Conservation (phyloP, 2,329 filamentous ascomycete genomes). For the Zasmidium angulare region DNA sequence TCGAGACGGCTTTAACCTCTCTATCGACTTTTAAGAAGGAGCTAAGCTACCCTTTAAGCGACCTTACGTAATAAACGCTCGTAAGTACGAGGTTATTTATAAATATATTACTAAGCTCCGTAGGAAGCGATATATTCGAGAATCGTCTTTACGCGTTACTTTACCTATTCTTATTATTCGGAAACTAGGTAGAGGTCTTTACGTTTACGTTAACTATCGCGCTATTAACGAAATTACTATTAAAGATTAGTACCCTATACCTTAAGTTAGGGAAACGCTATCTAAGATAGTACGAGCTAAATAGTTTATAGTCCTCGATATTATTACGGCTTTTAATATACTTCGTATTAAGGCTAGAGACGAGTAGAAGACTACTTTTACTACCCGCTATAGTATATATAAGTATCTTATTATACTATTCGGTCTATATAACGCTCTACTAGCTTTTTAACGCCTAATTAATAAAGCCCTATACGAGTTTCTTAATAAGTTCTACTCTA, state of each 20-base stretch:
- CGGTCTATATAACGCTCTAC: conserved; percentile 20
- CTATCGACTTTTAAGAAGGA: neutral
- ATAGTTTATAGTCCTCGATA: conserved; percentile 4
- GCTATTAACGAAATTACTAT: conserved; percentile 3
- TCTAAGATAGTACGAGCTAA: neutral
- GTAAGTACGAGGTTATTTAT: neutral
- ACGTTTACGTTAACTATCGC: neutral
- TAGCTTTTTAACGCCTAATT: conserved; percentile 29
- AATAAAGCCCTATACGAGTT: conserved; percentile 18
- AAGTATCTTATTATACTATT: neutral
- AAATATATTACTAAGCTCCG: neutral
- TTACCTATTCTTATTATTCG: conserved; percentile 1
- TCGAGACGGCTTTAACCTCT: neutral
- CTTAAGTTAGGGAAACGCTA: conserved; percentile 1
- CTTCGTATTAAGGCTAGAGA: too few relatives aligned
- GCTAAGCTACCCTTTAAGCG: neutral
- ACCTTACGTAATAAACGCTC: neutral
- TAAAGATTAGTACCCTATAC: conserved; percentile 6
- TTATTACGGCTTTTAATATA: conserved; percentile 2
- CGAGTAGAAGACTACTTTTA: conserved; percentile 5
- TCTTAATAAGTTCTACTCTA: conserved; percentile 24
- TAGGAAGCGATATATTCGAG: neutral
- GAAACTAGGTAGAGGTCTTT: neutral
- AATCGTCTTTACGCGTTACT: neutral
- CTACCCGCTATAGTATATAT: neutral